Conservation (phyloP, 495 filamentous ascomycete genomes). For the Echria macrotheca region DNA sequence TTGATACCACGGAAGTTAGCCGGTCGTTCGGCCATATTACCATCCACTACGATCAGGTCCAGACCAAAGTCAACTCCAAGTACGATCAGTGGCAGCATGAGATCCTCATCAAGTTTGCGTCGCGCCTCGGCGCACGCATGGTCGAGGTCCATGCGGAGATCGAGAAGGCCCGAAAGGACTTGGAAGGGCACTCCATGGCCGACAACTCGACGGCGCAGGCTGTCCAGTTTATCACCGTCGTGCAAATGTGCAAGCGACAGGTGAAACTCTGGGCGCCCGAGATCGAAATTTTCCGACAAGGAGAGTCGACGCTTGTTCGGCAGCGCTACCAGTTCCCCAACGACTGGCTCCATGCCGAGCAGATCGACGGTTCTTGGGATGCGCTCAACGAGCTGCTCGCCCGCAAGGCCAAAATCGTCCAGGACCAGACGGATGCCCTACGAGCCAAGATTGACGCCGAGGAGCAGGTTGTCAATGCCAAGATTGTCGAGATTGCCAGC, state of each 20-base stretch:
- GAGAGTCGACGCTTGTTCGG: slow-evolving; percentile 80
- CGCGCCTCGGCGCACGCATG: slow-evolving; percentile 82
- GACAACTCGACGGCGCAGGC: slow-evolving; percentile 92
- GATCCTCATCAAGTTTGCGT: slow-evolving; percentile 85
- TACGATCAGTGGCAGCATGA: slow-evolving; percentile 99
- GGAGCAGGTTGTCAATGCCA: slow-evolving; percentile 81
- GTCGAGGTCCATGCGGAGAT: slow-evolving; percentile 83
- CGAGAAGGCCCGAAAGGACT: slow-evolving; percentile 76
- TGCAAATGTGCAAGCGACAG: slow-evolving; percentile 91
- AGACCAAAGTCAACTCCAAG: slow-evolving; percentile 94
- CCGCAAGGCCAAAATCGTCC: slow-evolving; percentile 86
- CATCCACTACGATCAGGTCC: slow-evolving; percentile 96
- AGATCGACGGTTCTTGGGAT: slow-evolving; percentile 90
- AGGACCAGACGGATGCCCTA: slow-evolving; percentile 91
- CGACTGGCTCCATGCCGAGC: slow-evolving; percentile 91
- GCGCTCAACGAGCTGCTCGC: slow-evolving; percentile 81
- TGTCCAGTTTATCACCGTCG: slow-evolving; percentile 95
- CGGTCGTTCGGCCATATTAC: slow-evolving; percentile 86
- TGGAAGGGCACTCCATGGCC: slow-evolving; percentile 86
- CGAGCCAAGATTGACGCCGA: slow-evolving; percentile 95
- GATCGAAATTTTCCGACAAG: slow-evolving; percentile 89
- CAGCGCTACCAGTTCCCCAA: slow-evolving; percentile 88
- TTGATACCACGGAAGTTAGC: slow-evolving; percentile 90
- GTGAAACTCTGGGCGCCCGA: slow-evolving; percentile 92
- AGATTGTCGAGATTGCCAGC: slow-evolving; percentile 71